A percentile compares a stretch with the other conserved stretches of the same genome.
Evolutionary conservation across 2,329 filamentous ascomycete genomes (phyloP).

Genomic region (Penicillium sp.): DNA sequence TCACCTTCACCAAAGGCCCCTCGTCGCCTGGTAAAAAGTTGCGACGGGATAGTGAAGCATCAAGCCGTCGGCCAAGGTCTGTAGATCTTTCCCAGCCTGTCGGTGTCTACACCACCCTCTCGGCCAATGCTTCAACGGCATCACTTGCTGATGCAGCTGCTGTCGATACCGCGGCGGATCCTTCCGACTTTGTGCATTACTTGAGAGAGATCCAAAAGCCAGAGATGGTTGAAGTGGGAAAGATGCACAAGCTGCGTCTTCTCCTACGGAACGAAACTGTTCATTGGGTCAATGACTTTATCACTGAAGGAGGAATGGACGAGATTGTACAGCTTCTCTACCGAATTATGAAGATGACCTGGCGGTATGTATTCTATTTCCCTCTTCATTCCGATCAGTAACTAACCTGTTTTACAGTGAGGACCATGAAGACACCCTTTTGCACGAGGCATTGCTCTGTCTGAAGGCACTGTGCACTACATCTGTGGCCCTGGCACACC

Average conservation of each 20-base stretch:
- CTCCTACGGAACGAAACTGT: conserved; percentile 93
- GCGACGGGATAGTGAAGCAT: conserved; percentile 64
- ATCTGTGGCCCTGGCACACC: conserved; percentile 76
- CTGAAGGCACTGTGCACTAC: conserved; percentile 94
- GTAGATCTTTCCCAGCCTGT: conserved; percentile 63
- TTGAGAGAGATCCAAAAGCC: conserved; percentile 78
- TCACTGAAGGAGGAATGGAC: conserved; percentile 84
- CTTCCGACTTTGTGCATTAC: conserved; percentile 83
- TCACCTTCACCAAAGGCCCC: conserved; percentile 73
- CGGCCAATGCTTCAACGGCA: conserved; percentile 56
- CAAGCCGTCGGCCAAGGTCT: conserved; percentile 70
- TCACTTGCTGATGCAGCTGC: conserved; percentile 61
- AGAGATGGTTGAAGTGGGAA: conserved; percentile 84
- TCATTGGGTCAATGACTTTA: conserved; percentile 90
- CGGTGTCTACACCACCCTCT: conserved; percentile 58
- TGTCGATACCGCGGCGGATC: conserved; percentile 71
- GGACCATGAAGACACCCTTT: conserved; percentile 89
- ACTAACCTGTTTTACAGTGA: conserved; percentile 58
- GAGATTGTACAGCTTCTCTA: conserved; percentile 84
- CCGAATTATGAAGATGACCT: conserved; percentile 92
- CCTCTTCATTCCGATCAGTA: background rate
- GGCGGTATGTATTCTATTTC: conserved; percentile 64
- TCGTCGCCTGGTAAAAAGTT: conserved; percentile 72
- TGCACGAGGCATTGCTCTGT: conserved; percentile 90
- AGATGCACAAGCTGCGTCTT: conserved; percentile 87